Evolutionary conservation across 2,329 filamentous ascomycete species (phyloP).

Genomic region (Stromatinia cepivora): DNA sequence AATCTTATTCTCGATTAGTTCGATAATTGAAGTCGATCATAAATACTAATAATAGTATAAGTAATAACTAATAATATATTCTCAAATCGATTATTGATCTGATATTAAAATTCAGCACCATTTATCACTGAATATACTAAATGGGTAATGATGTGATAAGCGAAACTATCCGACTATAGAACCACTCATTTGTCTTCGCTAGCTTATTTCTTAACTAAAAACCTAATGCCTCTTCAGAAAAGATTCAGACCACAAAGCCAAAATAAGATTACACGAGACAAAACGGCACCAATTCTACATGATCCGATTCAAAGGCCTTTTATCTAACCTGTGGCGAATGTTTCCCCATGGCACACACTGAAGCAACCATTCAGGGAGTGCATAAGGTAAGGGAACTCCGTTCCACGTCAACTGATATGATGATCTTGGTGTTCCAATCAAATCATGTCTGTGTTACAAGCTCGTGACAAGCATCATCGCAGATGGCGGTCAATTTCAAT

Average conservation of each 20-base stretch:
- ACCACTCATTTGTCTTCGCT: too few relatives aligned
- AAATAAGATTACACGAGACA: not conserved
- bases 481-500: not conserved
- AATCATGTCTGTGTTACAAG: conserved; percentile 11
- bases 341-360: not conserved
- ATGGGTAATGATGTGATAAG: too few relatives aligned
- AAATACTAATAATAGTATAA: too few relatives aligned
- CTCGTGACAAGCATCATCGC: conserved; percentile 4
- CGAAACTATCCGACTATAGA: too few relatives aligned
- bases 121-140: too few relatives aligned
- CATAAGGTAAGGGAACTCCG: conserved; percentile 9
- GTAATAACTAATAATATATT: too few relatives aligned
- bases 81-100: too few relatives aligned
- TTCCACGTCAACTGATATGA: conserved; percentile 18
- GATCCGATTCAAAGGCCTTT: not conserved
- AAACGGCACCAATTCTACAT: not conserved
- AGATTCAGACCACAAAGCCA: not conserved
- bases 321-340: not conserved
- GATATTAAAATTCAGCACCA: too few relatives aligned
- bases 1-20: too few relatives aligned
- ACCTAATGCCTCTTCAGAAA: not conserved
- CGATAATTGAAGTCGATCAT: too few relatives aligned
- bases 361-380: conserved; percentile 16
- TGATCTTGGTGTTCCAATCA: conserved; percentile 16
- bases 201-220: too few relatives aligned